Evolutionary conservation across 257 asterid genomes (phyloP).

Genomic region (Henckelia pumila): DNA sequence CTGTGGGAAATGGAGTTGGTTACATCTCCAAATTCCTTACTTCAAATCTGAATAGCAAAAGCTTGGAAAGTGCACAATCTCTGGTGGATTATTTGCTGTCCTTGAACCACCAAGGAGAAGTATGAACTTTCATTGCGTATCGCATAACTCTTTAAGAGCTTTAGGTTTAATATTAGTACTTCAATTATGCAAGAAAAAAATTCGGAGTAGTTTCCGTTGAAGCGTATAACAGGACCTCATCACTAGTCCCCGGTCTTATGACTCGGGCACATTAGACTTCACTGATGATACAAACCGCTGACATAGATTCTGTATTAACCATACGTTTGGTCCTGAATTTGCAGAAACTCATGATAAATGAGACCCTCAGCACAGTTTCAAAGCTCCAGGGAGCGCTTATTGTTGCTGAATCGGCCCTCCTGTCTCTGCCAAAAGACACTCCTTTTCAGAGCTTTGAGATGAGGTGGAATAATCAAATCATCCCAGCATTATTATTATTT

Average conservation of each 20-base stretch:
- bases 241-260: background rate
- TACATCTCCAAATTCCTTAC: conserved; percentile 73
- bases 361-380: conserved; percentile 56
- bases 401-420: conserved; percentile 66
- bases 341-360: conserved; percentile 88
- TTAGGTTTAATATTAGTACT: background rate
- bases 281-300: background rate
- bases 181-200: too few species aligned
- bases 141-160: background rate
- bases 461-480: conserved; percentile 38
- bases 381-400: conserved; percentile 76
- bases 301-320: background rate
- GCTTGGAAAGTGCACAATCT: conserved; percentile 46
- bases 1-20: conserved; percentile 74
- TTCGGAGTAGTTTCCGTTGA: background rate
- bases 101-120: conserved; percentile 73
- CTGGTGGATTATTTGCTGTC: conserved; percentile 77
- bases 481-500: conserved; percentile 6
- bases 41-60: conserved; percentile 45
- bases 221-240: background rate
- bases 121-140: conserved; percentile 27
- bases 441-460: conserved; percentile 74
- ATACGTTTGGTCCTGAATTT: conserved; percentile 17
- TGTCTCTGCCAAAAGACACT: conserved; percentile 57
- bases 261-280: background rate